Percentiles rank a stretch among this genome's conserved stretches.
These are phyloP conservation scores for Hygrophila difformis DNA, from an alignment of 257 asterid genomes.

Conservation along the genomic window DNA sequence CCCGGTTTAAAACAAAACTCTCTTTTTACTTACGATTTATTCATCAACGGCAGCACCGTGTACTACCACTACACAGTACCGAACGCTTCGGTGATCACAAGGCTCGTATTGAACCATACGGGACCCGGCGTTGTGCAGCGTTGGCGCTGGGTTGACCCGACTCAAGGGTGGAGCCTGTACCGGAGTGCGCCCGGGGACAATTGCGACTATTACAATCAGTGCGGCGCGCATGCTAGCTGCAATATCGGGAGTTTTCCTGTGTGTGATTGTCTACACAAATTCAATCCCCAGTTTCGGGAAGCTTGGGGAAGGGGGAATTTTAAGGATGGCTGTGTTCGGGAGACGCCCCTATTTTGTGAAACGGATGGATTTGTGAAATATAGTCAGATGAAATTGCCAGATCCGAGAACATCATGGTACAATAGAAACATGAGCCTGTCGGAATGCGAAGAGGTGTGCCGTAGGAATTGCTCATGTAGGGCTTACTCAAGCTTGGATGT, in stretches of 20 bases:
- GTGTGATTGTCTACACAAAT: conserved; percentile 33
- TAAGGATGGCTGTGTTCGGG: conserved; percentile 17
- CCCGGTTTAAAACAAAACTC: background rate
- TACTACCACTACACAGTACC: no score
- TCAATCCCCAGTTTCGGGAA: conserved; percentile 15
- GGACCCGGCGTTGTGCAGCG: conserved; percentile 16
- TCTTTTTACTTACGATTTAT: background rate
- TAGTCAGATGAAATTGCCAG: conserved; percentile 27
- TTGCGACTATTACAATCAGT: conserved; percentile 28
- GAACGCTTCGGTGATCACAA: conserved; percentile 3
- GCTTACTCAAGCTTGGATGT: conserved; percentile 30
- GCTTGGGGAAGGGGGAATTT: conserved; percentile 11
- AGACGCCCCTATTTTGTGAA: conserved; percentile 16
- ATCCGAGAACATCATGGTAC: conserved; percentile 16
- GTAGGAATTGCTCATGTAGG: conserved; percentile 28
- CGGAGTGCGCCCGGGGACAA: conserved; percentile 16
- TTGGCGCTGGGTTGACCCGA: conserved; percentile 22
- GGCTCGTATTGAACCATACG: conserved; percentile 3
- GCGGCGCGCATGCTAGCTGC: conserved; percentile 39
- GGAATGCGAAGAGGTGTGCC: conserved; percentile 30
- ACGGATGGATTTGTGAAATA: conserved; percentile 18
- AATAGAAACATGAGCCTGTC: conserved; percentile 18
- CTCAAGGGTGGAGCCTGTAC: conserved; percentile 20
- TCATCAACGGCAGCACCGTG: no score
- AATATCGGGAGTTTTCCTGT: conserved; percentile 9